Evolutionary conservation across 371 early-diverging fungal genomes (phyloP).

Genomic region (Mortierella sp.): DNA sequence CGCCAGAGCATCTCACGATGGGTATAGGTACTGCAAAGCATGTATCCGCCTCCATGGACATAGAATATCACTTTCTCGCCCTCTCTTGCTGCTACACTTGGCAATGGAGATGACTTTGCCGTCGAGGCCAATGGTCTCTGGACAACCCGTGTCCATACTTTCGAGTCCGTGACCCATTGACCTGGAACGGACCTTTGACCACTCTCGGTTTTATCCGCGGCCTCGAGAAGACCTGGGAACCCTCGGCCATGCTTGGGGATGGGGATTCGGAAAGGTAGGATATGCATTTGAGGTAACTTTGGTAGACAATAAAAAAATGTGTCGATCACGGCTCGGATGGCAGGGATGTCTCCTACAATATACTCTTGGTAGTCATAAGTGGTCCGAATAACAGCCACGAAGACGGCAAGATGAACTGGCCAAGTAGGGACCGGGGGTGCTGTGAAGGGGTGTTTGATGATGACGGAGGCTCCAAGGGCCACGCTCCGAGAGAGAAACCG

Average conservation of each 20-base stretch:
- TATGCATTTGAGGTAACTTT: slow-evolving; percentile 40
- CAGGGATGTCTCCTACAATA: slow-evolving; percentile 36
- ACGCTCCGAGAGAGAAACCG: slow-evolving; percentile 24
- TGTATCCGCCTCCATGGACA: slow-evolving; percentile 76
- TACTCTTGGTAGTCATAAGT: slow-evolving; percentile 37
- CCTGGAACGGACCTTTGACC: slow-evolving; percentile 28
- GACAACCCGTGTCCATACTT: slow-evolving; percentile 34
- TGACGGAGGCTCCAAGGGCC: slow-evolving; percentile 37
- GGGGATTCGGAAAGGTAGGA: slow-evolving; percentile 19
- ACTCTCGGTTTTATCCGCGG: slow-evolving; percentile 23
- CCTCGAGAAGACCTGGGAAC: slow-evolving; percentile 21
- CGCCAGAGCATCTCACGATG: slow-evolving; percentile 67
- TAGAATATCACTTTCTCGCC: slow-evolving; percentile 67
- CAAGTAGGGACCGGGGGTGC: slow-evolving; percentile 37
- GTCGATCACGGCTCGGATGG: slow-evolving; percentile 36
- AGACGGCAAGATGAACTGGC: slow-evolving; percentile 43
- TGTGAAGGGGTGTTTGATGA: slow-evolving; percentile 41
- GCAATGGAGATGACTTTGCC: slow-evolving; percentile 27
- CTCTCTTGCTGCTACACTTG: slow-evolving; percentile 36
- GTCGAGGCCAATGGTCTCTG: slow-evolving; percentile 26
- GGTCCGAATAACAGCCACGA: slow-evolving; percentile 32
- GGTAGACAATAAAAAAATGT: slow-evolving; percentile 48
- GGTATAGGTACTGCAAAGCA: slow-evolving; percentile 67
- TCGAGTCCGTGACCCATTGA: slow-evolving; percentile 37
- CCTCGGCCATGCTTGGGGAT: slow-evolving; percentile 26